These are phyloP conservation scores for Poteriospumella lacustris DNA, from an alignment of 108 stramenopile genomes.

Conservation along the genomic window DNA sequence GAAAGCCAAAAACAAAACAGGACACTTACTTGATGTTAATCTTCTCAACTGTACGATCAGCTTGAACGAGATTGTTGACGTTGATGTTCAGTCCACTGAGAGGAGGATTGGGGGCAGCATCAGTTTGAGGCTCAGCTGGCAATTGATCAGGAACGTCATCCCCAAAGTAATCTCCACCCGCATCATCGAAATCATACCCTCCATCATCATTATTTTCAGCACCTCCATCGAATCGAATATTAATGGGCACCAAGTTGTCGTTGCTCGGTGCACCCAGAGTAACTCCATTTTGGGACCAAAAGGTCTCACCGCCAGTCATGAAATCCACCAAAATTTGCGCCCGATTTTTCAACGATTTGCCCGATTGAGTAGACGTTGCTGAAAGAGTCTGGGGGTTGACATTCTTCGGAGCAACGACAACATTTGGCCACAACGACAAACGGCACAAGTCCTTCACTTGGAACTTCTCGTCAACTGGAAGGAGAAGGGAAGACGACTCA, in stretches of 20 bases:
- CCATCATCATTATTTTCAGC: conserved; percentile 30
- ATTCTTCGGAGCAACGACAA: not conserved
- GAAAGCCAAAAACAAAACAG: no score
- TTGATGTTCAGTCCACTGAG: not conserved
- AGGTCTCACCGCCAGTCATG: no score
- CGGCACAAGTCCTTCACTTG: conserved; percentile 17
- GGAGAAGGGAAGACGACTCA: not conserved
- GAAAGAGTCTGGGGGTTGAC: not conserved
- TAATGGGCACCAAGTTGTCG: no score
- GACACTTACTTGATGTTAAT: conserved; percentile 37
- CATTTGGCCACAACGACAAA: not conserved
- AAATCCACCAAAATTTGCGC: no score
- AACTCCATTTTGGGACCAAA: no score
- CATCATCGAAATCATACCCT: conserved; percentile 29
- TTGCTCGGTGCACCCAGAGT: no score
- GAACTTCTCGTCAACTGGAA: conserved; percentile 13
- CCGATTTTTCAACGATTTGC: no score
- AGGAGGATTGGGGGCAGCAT: no score
- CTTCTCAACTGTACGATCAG: conserved; percentile 38
- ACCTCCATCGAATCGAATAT: conserved; percentile 80
- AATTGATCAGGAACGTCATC: not conserved
- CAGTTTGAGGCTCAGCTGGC: not conserved
- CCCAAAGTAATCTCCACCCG: conserved; percentile 30
- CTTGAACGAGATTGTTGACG: conserved; percentile 2
- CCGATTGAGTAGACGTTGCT: not conserved